Base-by-base conservation (phyloP, 495 filamentous ascomycete species). In the Penicillium argentinense region DNA sequence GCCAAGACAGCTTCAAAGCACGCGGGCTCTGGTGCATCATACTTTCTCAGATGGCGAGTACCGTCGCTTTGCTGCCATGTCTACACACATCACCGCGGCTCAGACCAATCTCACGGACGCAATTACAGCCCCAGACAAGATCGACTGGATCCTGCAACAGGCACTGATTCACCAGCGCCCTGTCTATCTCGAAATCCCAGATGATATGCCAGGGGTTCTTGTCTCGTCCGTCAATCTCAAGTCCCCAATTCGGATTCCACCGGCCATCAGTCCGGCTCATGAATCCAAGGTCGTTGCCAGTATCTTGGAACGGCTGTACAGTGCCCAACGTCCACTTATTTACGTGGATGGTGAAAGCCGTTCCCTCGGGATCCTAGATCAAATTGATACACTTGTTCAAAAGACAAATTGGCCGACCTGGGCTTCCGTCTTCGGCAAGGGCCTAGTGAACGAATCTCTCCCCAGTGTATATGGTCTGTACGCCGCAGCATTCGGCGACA, bases 11-110 rank as follows among this genome's bases (percentile, higher is more conserved):
- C 49, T 52, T 6, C 71, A 75, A 49, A 46, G 42, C 9, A 42
- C 52, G 1, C 63, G 66, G 8, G 41, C 58, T 1, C 42, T 67
- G 26, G 57, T 77, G 49, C 73, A 77, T 47, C 73, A 77, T 42
- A 73, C 68, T 7, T 58, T 77, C 27, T 62, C 63, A 2, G 67
- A 74, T 57, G 74, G 73, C 9, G 63, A 73, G 16, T 71, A 64
- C 30, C 47, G 62, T 16, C 54, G 61, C 12, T 75, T 70, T 38
- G 64, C 60, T 0, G 57, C 67, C 9, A 72, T 75, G 63, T 44
- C 59, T 4, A 57, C 44, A 12, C 57, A 65, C 17, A 60, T 77
- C 30, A 73, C 74, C 0, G 56, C 60, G 11, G 71, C 72, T 0
- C 68, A 72, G 48, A 63, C 59, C 3, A 57, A 63, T n/a, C 43